Percentiles rank a stretch among this genome's conserved stretches.
Conservation (phyloP, 78 protist species). For the Speleostelium caveatum region DNA sequence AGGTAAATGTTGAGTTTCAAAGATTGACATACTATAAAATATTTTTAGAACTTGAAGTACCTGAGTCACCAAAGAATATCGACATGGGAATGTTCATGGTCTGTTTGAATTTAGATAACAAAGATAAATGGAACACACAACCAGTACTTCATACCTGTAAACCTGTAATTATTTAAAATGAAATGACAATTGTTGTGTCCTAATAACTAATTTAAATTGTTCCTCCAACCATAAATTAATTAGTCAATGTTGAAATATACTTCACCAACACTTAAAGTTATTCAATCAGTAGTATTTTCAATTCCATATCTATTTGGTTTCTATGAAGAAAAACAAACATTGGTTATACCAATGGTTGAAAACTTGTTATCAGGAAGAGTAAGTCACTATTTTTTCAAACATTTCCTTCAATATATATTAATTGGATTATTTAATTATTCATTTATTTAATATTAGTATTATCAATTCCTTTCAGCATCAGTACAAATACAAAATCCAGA, state of each 20-base stretch:
- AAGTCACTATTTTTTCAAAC: neutral
- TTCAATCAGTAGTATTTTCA: neutral
- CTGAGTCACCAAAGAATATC: conserved; percentile 72
- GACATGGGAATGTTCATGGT: conserved; percentile 75
- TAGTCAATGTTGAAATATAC: conserved; percentile 46
- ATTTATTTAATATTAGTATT: conserved; percentile 15
- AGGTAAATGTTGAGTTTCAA: conserved; percentile 60
- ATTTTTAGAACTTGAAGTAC: conserved; percentile 52
- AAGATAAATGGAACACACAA: conserved; percentile 73
- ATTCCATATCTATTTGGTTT: conserved; percentile 46
- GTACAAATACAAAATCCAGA: conserved; percentile 39
- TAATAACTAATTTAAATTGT: neutral
- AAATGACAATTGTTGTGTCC: neutral
- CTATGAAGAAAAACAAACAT: conserved; percentile 48
- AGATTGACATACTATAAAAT: conserved; percentile 35
- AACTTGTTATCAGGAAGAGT: conserved; percentile 52
- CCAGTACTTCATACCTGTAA: conserved; percentile 26
- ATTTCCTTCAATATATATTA: neutral
- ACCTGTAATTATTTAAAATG: conserved; percentile 26
- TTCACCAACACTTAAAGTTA: conserved; percentile 12
- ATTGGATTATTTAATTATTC: too few species aligned
- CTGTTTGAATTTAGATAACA: conserved; percentile 46
- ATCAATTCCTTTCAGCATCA: conserved; percentile 51
- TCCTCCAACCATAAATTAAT: neutral
- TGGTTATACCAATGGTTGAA: conserved; percentile 59